Evolutionary conservation across 106 monocot genomes (phyloP).

Genomic region (Acorus gramineus): DNA sequence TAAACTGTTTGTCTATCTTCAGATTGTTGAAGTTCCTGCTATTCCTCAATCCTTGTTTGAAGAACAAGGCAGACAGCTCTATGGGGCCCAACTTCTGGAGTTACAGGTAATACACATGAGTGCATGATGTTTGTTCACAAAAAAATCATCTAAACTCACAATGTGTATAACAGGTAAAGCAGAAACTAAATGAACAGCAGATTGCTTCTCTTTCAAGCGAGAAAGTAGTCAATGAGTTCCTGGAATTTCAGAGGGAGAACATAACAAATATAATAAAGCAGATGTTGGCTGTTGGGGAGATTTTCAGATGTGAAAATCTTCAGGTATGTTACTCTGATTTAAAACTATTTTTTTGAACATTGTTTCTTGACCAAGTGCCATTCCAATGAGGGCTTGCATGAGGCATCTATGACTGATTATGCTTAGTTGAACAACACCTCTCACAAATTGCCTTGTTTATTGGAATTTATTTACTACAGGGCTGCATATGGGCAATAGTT

Average conservation of each 20-base stretch:
- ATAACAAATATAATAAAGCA: slow-evolving; percentile 74
- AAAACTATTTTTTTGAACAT: too few relatives aligned
- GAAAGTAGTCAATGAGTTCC: slow-evolving; percentile 58
- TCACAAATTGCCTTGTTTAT: too few relatives aligned
- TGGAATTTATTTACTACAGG: too few relatives aligned
- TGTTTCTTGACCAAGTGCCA: too few relatives aligned
- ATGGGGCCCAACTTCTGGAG: slow-evolving; percentile 78
- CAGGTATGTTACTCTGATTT: slow-evolving; percentile 26
- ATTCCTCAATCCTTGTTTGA: slow-evolving; percentile 85
- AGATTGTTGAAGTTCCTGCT: slow-evolving; percentile 82
- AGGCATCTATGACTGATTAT: too few relatives aligned
- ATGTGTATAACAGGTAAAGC: slow-evolving; percentile 37
- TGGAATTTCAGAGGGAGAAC: slow-evolving; percentile 62
- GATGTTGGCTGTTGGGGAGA: slow-evolving; percentile 83
- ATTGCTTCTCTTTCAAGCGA: slow-evolving; percentile 75
- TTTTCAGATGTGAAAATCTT: slow-evolving; percentile 81
- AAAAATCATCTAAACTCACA: not conserved
- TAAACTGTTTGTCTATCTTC: not conserved
- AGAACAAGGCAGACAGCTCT: slow-evolving; percentile 95
- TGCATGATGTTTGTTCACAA: not conserved
- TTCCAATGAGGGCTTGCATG: too few relatives aligned
- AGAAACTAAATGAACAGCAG: slow-evolving; percentile 58
- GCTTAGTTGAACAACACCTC: too few relatives aligned
- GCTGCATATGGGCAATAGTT: too few relatives aligned
- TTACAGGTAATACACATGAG: slow-evolving; percentile 47